These are phyloP conservation scores for Aspergillus sp. DNA, from an alignment of 2,329 filamentous ascomycete genomes.

Conservation along the genomic window DNA sequence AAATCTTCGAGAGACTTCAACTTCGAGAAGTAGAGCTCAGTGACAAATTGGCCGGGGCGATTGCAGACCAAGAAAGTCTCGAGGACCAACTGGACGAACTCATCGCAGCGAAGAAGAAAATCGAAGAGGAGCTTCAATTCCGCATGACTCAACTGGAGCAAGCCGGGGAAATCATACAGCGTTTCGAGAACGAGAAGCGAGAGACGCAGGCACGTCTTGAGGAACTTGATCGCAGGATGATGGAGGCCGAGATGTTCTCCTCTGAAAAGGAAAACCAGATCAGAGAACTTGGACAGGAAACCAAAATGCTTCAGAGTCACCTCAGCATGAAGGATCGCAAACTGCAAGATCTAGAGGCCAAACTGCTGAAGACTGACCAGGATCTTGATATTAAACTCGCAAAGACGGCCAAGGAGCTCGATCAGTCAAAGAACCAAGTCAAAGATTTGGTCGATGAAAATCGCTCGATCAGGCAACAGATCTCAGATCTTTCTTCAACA, in stretches of 20 bases:
- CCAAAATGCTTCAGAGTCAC: conserved; percentile 90
- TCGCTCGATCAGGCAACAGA: conserved; percentile 75
- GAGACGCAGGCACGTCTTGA: conserved; percentile 66
- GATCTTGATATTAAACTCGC: conserved; percentile 85
- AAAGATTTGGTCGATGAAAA: conserved; percentile 78
- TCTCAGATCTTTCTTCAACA: conserved; percentile 82
- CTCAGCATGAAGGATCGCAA: conserved; percentile 87
- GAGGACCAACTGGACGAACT: conserved; percentile 92
- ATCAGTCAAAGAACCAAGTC: conserved; percentile 70
- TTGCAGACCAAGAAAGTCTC: conserved; percentile 90
- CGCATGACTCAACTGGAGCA: conserved; percentile 84
- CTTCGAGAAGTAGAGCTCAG: conserved; percentile 85
- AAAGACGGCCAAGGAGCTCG: conserved; percentile 74
- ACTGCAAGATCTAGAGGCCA: conserved; percentile 79
- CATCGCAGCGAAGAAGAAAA: conserved; percentile 82
- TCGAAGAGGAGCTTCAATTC: conserved; percentile 78
- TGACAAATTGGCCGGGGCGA: conserved; percentile 86
- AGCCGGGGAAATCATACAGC: conserved; percentile 80
- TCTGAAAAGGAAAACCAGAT: conserved; percentile 75
- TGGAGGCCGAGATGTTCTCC: conserved; percentile 68
- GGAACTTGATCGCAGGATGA: conserved; percentile 69
- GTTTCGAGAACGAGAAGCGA: conserved; percentile 82
- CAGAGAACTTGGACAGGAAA: conserved; percentile 73
- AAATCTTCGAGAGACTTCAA: conserved; percentile 97
- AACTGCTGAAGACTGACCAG: conserved; percentile 80